Conservation (phyloP, 2,329 filamentous ascomycete species). For the Colletotrichum tabaci region DNA sequence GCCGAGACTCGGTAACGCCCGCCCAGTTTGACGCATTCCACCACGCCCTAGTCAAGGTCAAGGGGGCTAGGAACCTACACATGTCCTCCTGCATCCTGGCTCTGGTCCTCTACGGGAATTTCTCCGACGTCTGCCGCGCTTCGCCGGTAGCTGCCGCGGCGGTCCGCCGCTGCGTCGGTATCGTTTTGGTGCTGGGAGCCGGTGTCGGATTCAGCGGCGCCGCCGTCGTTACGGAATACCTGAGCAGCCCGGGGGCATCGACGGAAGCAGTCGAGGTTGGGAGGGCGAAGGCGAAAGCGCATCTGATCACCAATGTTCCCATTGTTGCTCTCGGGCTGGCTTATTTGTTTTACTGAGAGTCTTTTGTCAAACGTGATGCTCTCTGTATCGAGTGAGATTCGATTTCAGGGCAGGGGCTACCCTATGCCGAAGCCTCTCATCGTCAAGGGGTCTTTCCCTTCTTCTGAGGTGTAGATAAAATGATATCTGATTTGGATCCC, state of each 20-base stretch:
- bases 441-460: too few relatives aligned
- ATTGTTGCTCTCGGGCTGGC: slow-evolving; percentile 28
- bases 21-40: slow-evolving; percentile 38
- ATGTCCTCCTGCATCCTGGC: slow-evolving; percentile 34
- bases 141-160: slow-evolving; percentile 26
- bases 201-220: slow-evolving; percentile 35
- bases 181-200: slow-evolving; percentile 30
- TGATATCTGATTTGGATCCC: too few relatives aligned
- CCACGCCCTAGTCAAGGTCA: slow-evolving; percentile 37
- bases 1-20: slow-evolving; percentile 18
- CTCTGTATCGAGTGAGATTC: accelerated
- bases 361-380: accelerated
- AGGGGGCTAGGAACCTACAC: slow-evolving; percentile 38
- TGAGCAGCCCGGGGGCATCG: slow-evolving; percentile 12
- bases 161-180: slow-evolving; percentile 31
- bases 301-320: slow-evolving; percentile 28
- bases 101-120: slow-evolving; percentile 26
- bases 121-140: slow-evolving; percentile 27
- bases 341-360: slow-evolving; percentile 14
- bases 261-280: slow-evolving; percentile 24
- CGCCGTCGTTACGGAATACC: slow-evolving; percentile 24
- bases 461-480: too few relatives aligned
- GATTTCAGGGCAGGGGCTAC: accelerated
- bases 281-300: slow-evolving; percentile 26
- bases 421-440: accelerated